Evolutionary conservation across 2,329 filamentous ascomycete genomes (phyloP).

Genomic region (Emericellopsis atlantica): DNA sequence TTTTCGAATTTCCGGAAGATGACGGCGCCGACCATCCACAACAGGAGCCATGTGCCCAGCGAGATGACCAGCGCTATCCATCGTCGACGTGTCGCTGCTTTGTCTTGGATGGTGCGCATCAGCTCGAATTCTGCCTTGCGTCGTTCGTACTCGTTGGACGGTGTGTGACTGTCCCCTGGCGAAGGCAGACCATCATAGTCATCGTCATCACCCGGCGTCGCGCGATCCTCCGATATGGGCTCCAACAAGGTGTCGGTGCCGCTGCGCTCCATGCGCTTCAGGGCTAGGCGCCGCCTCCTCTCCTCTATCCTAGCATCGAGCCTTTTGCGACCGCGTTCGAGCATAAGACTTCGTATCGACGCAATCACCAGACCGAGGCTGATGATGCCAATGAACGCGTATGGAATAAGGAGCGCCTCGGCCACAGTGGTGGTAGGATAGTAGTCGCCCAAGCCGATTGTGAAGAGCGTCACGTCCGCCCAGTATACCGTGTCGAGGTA

Average conservation of each 20-base stretch:
- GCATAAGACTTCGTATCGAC: conserved; percentile 56
- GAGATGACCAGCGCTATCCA: conserved; percentile 67
- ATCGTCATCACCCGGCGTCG: not conserved
- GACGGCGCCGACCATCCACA: conserved; percentile 72
- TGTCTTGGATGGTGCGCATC: conserved; percentile 69
- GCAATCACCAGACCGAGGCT: conserved; percentile 75
- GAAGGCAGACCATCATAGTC: not conserved
- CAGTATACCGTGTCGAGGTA: conserved; percentile 73
- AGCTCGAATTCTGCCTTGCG: conserved; percentile 61
- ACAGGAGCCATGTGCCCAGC: conserved; percentile 50
- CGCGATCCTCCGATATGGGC: conserved; percentile 24
- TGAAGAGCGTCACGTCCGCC: conserved; percentile 60
- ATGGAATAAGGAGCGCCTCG: conserved; percentile 67
- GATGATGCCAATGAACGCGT: conserved; percentile 70
- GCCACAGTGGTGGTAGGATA: conserved; percentile 37
- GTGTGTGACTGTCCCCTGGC: not conserved
- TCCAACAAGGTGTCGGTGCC: conserved; percentile 34
- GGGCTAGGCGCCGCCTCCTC: conserved; percentile 37
- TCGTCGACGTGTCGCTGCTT: conserved; percentile 50
- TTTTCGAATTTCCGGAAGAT: conserved; percentile 50
- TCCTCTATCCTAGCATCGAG: conserved; percentile 47
- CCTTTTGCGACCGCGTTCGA: conserved; percentile 42
- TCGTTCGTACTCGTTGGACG: conserved; percentile 37
- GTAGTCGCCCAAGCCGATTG: conserved; percentile 50
- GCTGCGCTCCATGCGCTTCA: conserved; percentile 30